These are phyloP conservation scores for Metschnikowia arizonensis DNA, from an alignment of 805 yeast genomes.

Conservation along the genomic window DNA sequence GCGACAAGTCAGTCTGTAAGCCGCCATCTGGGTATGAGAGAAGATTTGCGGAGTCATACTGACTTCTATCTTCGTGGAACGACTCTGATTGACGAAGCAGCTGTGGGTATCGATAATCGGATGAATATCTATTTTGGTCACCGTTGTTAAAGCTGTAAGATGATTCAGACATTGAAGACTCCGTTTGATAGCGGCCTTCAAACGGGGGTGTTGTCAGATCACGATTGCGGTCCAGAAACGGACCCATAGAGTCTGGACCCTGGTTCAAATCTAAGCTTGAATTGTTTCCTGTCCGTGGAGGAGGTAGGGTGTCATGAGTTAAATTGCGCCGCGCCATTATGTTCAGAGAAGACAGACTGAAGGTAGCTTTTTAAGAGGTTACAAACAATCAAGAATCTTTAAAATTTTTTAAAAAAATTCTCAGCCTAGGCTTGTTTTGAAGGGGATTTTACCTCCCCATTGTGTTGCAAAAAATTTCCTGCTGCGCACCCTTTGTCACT, in stretches of 20 bases:
- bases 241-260: neutral
- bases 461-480: neutral
- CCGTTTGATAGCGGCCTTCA: neutral
- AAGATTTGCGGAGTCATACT: neutral
- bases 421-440: neutral
- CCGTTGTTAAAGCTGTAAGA: neutral
- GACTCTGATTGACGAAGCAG: neutral
- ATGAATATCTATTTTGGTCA: neutral
- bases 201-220: neutral
- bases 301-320: neutral
- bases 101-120: neutral
- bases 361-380: neutral
- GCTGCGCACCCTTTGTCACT: neutral
- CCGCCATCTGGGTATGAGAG: neutral
- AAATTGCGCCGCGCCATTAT: slow-evolving; percentile 1
- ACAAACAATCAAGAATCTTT: neutral
- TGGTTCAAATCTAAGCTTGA: neutral
- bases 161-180: neutral
- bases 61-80: neutral
- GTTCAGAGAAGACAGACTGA: too few relatives aligned
- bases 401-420: neutral
- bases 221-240: neutral
- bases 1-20: slow-evolving; percentile 30
- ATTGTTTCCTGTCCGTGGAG: neutral
- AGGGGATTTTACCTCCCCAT: neutral